Conservation (phyloP, 352 stramenopile species). For the Globisporangium apiculatum region DNA sequence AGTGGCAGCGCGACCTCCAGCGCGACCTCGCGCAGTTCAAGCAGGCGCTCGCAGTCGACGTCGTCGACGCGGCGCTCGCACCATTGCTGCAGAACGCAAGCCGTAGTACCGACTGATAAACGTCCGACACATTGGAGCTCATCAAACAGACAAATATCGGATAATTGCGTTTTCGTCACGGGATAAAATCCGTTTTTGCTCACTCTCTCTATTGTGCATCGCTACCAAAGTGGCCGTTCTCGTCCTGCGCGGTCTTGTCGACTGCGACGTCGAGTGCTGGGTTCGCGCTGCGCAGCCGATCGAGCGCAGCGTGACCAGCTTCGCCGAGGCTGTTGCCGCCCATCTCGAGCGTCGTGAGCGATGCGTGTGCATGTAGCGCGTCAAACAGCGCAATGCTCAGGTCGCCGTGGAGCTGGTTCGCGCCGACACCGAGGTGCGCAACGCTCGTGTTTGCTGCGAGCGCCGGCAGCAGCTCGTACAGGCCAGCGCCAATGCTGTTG, state of each 20-base stretch:
- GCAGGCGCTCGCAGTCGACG: constrained; percentile 39
- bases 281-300: constrained; percentile 51
- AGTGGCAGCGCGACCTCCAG: constrained; percentile 74
- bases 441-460: constrained; percentile 47
- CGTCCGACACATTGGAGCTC: no score
- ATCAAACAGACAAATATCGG: no score
- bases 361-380: constrained; percentile 48
- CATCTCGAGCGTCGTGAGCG: constrained; percentile 79
- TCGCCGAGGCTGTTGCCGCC: constrained; percentile 76
- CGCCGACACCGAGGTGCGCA: constrained; percentile 57
- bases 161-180: no score
- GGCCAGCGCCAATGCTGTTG: constrained; percentile 51
- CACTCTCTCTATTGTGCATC: constrained; percentile 19
- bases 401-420: constrained; percentile 58
- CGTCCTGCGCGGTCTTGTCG: constrained; percentile 73
- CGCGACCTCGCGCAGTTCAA: constrained; percentile 57
- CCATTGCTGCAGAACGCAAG: constrained; percentile 21
- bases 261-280: constrained; percentile 59
- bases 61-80: constrained; percentile 39
- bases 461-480: constrained; percentile 40
- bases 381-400: constrained; percentile 60
- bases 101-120: not conserved
- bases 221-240: constrained; percentile 48
- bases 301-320: constrained; percentile 51
- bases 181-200: no score